Conservation (phyloP, 2,329 filamentous ascomycete species). For the Colletotrichum karsti region DNA sequence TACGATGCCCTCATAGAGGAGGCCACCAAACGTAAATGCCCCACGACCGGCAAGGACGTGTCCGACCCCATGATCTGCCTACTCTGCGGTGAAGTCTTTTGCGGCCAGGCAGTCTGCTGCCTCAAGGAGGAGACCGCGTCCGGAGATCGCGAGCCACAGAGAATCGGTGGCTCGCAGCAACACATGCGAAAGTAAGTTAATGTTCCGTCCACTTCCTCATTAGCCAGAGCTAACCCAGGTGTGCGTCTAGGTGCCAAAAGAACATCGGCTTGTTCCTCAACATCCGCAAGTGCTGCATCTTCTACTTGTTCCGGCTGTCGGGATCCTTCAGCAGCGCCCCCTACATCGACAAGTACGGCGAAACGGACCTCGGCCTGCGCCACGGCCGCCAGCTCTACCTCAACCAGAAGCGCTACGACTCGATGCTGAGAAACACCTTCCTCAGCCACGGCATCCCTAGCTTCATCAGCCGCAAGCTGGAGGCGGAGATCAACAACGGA, state of each 20-base stretch:
- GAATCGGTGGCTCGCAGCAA: constrained; percentile 86
- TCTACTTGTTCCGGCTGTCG: constrained; percentile 83
- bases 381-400: constrained; percentile 90
- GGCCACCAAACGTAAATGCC: constrained; percentile 83
- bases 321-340: constrained; percentile 89
- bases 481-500: constrained; percentile 95
- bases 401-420: constrained; percentile 94
- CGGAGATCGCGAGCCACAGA: constrained; percentile 48
- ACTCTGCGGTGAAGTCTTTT: constrained; percentile 97
- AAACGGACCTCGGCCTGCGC: constrained; percentile 90
- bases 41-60: constrained; percentile 89
- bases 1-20: constrained; percentile 95
- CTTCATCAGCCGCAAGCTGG: constrained; percentile 87
- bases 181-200: constrained; percentile 82
- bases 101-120: constrained; percentile 93
- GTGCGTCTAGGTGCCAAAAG: constrained; percentile 75
- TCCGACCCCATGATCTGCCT: constrained; percentile 92
- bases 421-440: constrained; percentile 86
- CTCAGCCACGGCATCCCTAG: constrained; percentile 87
- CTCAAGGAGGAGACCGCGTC: constrained; percentile 66
- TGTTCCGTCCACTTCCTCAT: not conserved
- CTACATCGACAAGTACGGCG: constrained; percentile 95
- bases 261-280: constrained; percentile 96
- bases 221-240: constrained; percentile 25
- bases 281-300: constrained; percentile 92